These are phyloP conservation scores for Pythium pyrilobum DNA, from an alignment of 352 stramenopile genomes.

Conservation along the genomic window DNA sequence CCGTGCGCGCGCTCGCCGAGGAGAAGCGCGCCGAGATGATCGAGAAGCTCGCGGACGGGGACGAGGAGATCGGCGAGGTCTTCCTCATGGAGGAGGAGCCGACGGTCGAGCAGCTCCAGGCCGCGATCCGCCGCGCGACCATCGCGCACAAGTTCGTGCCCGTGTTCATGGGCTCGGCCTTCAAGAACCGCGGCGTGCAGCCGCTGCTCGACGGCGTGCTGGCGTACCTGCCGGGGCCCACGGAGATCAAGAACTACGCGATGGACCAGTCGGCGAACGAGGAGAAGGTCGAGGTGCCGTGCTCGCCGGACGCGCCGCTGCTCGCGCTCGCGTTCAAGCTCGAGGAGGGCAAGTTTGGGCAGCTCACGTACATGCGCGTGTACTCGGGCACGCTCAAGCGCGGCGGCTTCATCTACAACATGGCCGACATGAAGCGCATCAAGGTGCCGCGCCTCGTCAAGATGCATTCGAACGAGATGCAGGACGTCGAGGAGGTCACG, in stretches of 20 bases:
- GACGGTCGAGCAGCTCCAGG: slow-evolving; percentile 87
- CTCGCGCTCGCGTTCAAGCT: slow-evolving; percentile 99
- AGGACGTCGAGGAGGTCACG: slow-evolving; percentile 95
- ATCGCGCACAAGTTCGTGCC: slow-evolving; percentile 98
- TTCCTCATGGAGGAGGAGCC: slow-evolving; percentile 98
- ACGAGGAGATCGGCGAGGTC: slow-evolving; percentile 98
- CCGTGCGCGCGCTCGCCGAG: slow-evolving; percentile 79
- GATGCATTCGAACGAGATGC: slow-evolving; percentile 99
- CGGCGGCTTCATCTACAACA: slow-evolving; percentile 86
- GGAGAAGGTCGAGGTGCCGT: slow-evolving; percentile 83
- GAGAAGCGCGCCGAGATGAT: slow-evolving; percentile 93
- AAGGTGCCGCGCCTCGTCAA: slow-evolving; percentile 97
- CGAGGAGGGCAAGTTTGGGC: slow-evolving; percentile 98
- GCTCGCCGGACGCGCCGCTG: slow-evolving; percentile 86
- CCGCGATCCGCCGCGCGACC: slow-evolving; percentile 93
- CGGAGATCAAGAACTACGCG: slow-evolving; percentile 94
- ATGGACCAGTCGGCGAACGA: slow-evolving; percentile 94
- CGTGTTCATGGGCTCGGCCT: slow-evolving; percentile 98
- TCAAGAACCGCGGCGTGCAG: slow-evolving; percentile 98
- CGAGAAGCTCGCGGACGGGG: slow-evolving; percentile 93
- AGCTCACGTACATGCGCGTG: slow-evolving; percentile 98
- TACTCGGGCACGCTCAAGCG: slow-evolving; percentile 86
- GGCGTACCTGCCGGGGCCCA: slow-evolving; percentile 94
- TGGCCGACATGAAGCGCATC: slow-evolving; percentile 89
- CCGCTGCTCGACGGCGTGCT: slow-evolving; percentile 97